Base-by-base conservation (phyloP, 306 rosid species). In the Arachis stenosperma region DNA sequence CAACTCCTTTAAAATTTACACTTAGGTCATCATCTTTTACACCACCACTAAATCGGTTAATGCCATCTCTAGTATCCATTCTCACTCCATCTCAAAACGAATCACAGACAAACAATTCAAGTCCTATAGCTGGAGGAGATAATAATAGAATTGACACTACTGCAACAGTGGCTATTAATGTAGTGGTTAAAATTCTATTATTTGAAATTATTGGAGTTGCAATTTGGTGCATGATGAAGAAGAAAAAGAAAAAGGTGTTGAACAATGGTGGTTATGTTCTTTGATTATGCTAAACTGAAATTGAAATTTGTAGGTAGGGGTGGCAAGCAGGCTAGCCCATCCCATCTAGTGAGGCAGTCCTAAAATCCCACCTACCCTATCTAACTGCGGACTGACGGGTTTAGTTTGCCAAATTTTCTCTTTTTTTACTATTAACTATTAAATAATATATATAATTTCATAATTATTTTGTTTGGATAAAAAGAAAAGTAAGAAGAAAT, bases 181-280 rank as follows among this genome's bases (percentile, higher is more conserved):
- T 78, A 54, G 85, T 71, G 70, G 86, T 75, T 40, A 89, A 83
- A 41, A 12, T 88, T 52, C 6, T 89, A 13, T 75, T 83, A 59
- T 83, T 94, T 67, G 70, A 83, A 74, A 73, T 94, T 62, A 50
- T 91, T 79, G 96, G 88, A 67, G 73, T 89, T 73, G 71, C 65
- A 69, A 73, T 85, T 4, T 94, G 97, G 96, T 89, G 84, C 75
- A 10, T 83, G 67, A 85, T 84, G 70, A 91, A 85, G 84, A 91
- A 85, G 84, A 73, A 77, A 78, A 88, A 70, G 81, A 86, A 64
- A 78, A 84, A 55, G 52, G 74, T 37, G 56, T 75, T 92, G 41
- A 81, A 70, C 15, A 72, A 39, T 81, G 86, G 81, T 65, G 87
- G 88, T 85, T 83, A 82, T 63, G 62, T 55, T 74, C 52, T 74